Percentiles rank a stretch among this genome's conserved stretches.
Conservation (phyloP, 75 land plant species). For the Pinus tabuliformis region DNA sequence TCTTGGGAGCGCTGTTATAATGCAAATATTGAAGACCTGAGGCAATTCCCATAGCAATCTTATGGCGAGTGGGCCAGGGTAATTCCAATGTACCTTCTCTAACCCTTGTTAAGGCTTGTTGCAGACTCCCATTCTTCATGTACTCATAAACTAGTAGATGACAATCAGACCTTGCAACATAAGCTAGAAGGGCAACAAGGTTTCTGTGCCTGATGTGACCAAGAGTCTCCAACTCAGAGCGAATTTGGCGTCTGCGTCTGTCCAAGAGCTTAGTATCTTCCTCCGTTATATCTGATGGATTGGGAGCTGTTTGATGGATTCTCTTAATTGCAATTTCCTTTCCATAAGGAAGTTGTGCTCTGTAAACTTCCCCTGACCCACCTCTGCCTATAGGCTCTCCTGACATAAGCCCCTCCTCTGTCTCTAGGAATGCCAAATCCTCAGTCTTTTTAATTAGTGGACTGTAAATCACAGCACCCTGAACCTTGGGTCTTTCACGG, state of each 20-base stretch:
- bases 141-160: conserved; percentile 85
- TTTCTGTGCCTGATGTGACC: conserved; percentile 90
- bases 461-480: conserved; percentile 56
- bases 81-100: conserved; percentile 40
- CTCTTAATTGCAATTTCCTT: conserved; percentile 42
- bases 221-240: conserved; percentile 80
- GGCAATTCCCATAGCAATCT: conserved; percentile 65
- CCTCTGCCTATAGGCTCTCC: conserved; percentile 65
- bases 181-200: conserved; percentile 73
- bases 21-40: conserved; percentile 84
- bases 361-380: conserved; percentile 87
- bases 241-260: conserved; percentile 58
- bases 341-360: conserved; percentile 35
- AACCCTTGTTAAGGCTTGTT: conserved; percentile 42
- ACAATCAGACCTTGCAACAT: conserved; percentile 56
- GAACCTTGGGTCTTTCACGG: conserved; percentile 17
- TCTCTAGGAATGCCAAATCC: conserved; percentile 77
- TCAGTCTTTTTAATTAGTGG: conserved; percentile 43
- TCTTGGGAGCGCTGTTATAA: conserved; percentile 49
- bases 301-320: conserved; percentile 26
- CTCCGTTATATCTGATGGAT: conserved; percentile 26
- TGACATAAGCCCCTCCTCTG: conserved; percentile 52
- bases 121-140: conserved; percentile 89
- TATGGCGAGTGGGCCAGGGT: conserved; percentile 53
- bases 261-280: conserved; percentile 42